These are phyloP conservation scores for Coniochaeta hoffmannii DNA, from an alignment of 2,329 filamentous ascomycete genomes.

Conservation along the genomic window DNA sequence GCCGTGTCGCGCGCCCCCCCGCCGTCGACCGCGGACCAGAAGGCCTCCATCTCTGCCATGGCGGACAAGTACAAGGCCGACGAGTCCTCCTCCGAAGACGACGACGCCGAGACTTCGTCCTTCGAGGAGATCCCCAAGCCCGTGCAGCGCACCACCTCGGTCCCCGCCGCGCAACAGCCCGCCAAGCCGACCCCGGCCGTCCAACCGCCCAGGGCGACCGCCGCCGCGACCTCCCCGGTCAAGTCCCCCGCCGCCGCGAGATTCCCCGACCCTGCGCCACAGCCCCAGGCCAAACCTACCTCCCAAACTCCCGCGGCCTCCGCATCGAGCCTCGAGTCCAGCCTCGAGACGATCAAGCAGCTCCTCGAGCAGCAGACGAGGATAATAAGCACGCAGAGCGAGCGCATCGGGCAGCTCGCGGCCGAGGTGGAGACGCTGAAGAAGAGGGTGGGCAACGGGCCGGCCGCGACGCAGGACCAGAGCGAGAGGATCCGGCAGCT, in stretches of 20 bases:
- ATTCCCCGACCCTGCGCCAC: conserved; percentile 22
- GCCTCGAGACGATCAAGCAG: conserved; percentile 69
- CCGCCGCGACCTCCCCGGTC: conserved; percentile 22
- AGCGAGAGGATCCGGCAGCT: conserved; percentile 61
- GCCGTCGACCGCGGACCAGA: conserved; percentile 74
- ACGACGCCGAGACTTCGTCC: conserved; percentile 58
- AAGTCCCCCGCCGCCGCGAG: conserved; percentile 29
- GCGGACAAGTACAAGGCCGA: conserved; percentile 81
- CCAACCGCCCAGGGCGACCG: conserved; percentile 16
- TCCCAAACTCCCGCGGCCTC: conserved; percentile 29
- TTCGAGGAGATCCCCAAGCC: conserved; percentile 84
- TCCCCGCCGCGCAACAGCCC: conserved; percentile 42
- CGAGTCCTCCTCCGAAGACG: conserved; percentile 37
- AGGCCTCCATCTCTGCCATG: conserved; percentile 76
- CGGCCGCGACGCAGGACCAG: conserved; percentile 43
- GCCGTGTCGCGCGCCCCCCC: conserved; percentile 43
- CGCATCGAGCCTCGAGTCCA: conserved; percentile 46
- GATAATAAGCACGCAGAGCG: conserved; percentile 67
- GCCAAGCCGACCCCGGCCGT: conserved; percentile 30
- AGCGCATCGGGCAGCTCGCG: conserved; percentile 59
- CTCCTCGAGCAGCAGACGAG: conserved; percentile 70
- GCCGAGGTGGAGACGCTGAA: conserved; percentile 75
- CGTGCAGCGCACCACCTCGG: conserved; percentile 46
- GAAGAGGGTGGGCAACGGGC: conserved; percentile 57
- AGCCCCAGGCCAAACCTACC: conserved; percentile 29